Base-by-base conservation (phyloP, 139 green algal genomes). In the Klebsormidium nitens region DNA sequence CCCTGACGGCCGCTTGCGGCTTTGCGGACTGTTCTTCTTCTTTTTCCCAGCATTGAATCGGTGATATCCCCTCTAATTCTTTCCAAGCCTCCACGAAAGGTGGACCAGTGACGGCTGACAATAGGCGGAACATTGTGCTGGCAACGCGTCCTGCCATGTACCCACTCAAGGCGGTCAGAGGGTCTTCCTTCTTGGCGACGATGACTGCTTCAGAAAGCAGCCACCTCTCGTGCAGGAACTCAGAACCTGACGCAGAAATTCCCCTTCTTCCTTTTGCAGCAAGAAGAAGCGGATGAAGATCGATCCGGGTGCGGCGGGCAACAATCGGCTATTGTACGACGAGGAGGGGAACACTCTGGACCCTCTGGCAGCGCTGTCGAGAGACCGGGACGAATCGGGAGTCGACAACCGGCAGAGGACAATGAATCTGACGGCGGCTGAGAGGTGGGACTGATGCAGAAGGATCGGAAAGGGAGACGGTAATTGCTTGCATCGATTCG, bases 271-370 rank as follows among this genome's bases (percentile, higher is more conserved):
- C 46, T 55, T 23, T 23, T 23, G 64, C 74, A 77, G 55, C 58
- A 64, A 72, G 66, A 37, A 28, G 47, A 83, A 81, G 77, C 81
- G 44, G 66, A 19, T 77, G n/a, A 70, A 70, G 40, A 71, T 66
- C 5, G 36, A 75, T 0, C 39, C 63, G 0, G 46, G 39, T 34
- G 26, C 32, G 36, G 26, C 28, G 14, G 62, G 39, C 31, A 49
- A 49, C 48, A 77, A 76, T 11, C 70, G 70, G 35, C 28, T 84
- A 14, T 47, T 83, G 23, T 83, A 84, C 26, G 66, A 83, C 55
- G 77, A 82, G 19, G 76, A 83, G 14, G 77, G 77, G 19, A 44
- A 64, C n/a, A 36, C 65, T 5, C 31, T 78, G 17, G 40, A 35
- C 32, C 75, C 75, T 31, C 58, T 83, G 1, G 77, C 72, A 1